Evolutionary conservation across 352 stramenopile species (phyloP).

Genomic region (Pythium rhizo-oryzae): DNA sequence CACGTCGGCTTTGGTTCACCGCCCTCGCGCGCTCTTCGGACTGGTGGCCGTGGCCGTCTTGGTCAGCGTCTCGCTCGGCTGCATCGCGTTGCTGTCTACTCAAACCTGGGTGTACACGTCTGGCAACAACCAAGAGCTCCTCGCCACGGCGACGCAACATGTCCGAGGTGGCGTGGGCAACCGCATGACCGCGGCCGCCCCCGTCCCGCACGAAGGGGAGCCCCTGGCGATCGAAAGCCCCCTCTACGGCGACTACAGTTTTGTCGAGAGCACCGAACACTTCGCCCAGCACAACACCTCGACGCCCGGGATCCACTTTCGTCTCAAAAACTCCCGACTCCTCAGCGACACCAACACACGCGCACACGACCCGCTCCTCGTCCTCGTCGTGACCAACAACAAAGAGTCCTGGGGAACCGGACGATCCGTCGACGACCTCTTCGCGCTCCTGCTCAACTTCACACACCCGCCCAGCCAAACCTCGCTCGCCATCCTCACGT

Average conservation of each 20-base stretch:
- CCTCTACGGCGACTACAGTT: not conserved
- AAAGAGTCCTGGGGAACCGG: conserved; percentile 35
- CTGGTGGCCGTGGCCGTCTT: too few species aligned
- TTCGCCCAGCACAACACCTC: not conserved
- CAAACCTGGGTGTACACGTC: too few species aligned
- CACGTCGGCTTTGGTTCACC: too few species aligned
- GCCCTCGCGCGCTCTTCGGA: too few species aligned
- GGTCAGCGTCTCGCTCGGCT: too few species aligned
- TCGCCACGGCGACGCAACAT: too few species aligned
- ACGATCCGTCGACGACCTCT: conserved; percentile 34
- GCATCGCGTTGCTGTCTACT: too few species aligned
- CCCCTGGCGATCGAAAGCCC: too few species aligned
- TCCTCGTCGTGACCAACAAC: conserved; percentile 35
- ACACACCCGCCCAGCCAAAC: conserved; percentile 32
- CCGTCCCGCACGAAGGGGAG: too few species aligned
- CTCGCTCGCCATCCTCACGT: conserved; percentile 43
- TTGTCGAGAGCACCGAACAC: conserved; percentile 8
- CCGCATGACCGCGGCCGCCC: too few species aligned
- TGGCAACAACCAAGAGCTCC: too few species aligned
- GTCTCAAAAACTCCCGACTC: not conserved
- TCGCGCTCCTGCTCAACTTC: conserved; percentile 33
- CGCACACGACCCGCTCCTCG: conserved; percentile 27
- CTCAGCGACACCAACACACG: not conserved
- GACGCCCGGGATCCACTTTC: conserved; percentile 15
- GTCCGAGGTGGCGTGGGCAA: too few species aligned